Evolutionary conservation across 257 asterid species (phyloP).

Genomic region (Solanum chiquidenum): DNA sequence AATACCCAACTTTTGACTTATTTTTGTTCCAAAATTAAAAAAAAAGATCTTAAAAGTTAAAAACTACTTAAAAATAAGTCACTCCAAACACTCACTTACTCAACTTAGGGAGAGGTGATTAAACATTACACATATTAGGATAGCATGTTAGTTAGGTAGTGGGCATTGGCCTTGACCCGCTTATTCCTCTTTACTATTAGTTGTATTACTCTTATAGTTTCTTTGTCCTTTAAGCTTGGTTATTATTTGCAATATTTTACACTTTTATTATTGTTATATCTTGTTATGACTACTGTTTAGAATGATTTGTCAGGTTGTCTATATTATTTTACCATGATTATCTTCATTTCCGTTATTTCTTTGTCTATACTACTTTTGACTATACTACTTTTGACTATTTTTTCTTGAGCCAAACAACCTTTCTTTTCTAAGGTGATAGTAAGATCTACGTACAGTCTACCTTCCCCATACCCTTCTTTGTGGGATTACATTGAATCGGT

Average conservation of each 20-base stretch:
- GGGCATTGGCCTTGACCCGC: background rate
- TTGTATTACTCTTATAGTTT: too few relatives aligned
- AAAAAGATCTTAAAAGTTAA: too few relatives aligned
- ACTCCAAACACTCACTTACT: background rate
- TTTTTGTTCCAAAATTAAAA: too few relatives aligned
- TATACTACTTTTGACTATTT: background rate
- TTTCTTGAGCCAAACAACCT: background rate
- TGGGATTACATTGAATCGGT: background rate
- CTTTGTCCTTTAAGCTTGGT: too few relatives aligned
- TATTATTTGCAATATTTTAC: too few relatives aligned
- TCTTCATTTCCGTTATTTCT: background rate
- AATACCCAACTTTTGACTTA: too few relatives aligned
- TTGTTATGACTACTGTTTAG: background rate
- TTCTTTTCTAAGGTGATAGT: background rate
- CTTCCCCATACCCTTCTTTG: background rate
- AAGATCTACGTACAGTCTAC: background rate
- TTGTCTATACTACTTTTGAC: background rate
- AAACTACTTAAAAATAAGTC: background rate
- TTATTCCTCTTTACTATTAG: too few relatives aligned
- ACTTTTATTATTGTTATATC: background rate
- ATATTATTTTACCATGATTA: background rate
- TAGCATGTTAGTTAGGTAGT: background rate
- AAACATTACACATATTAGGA: background rate
- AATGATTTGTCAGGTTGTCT: background rate
- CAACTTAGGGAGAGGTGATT: background rate